Percentiles rank a stretch among this genome's conserved stretches.
phyloP scores from a whole-genome alignment of 129 eudicot genomes.

The Centaurea solstitialis region DNA sequence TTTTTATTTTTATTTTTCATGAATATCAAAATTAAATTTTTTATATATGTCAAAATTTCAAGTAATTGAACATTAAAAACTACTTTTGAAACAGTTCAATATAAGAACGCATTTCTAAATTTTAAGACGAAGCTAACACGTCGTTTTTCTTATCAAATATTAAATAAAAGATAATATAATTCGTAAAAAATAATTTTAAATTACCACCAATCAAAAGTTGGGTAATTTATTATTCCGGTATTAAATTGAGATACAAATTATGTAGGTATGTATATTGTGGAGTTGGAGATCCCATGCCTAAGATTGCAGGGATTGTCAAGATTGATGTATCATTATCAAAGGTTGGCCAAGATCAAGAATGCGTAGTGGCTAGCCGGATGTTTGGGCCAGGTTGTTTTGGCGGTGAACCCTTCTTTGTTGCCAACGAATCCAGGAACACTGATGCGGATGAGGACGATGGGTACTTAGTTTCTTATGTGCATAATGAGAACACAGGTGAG shows the following conservation, averaged over 20 bases:
- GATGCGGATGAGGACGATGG: slow-evolving; percentile 75
- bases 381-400: slow-evolving; percentile 69
- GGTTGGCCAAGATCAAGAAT: slow-evolving; percentile 43
- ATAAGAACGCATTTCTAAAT: too few relatives aligned
- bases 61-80: too few relatives aligned
- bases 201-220: too few relatives aligned
- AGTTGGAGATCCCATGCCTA: slow-evolving; percentile 57
- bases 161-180: too few relatives aligned
- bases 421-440: slow-evolving; percentile 45
- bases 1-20: not conserved
- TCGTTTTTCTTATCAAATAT: too few relatives aligned
- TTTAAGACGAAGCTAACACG: too few relatives aligned
- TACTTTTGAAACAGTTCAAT: too few relatives aligned
- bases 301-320: slow-evolving; percentile 55
- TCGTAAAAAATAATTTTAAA: too few relatives aligned
- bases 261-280: slow-evolving; percentile 53
- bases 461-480: slow-evolving; percentile 61
- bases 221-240: not conserved
- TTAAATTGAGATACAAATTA: not conserved
- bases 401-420: slow-evolving; percentile 81
- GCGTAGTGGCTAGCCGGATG: slow-evolving; percentile 64
- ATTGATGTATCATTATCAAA: slow-evolving; percentile 46
- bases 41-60: too few relatives aligned
- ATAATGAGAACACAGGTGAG: slow-evolving; percentile 60
- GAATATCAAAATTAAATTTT: too few relatives aligned